These are phyloP conservation scores for Cyclostephanos tholiformis DNA, from an alignment of 108 stramenopile species.

Conservation along the genomic window DNA sequence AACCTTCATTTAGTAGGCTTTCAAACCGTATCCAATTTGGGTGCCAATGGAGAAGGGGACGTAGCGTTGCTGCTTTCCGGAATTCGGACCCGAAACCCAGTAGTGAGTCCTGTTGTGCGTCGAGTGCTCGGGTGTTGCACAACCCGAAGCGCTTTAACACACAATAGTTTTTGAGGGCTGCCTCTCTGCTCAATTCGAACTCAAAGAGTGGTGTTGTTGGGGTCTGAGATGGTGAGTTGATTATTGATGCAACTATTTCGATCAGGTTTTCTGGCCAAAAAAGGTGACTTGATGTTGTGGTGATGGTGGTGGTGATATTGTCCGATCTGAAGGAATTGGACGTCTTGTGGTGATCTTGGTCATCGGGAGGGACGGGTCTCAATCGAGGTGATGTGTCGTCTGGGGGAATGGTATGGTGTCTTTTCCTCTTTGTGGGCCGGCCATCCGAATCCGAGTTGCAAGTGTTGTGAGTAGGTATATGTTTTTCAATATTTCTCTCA, in stretches of 20 bases:
- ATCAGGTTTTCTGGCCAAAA: neutral
- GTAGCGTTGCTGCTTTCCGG: neutral
- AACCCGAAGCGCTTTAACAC: neutral
- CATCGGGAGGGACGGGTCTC: neutral
- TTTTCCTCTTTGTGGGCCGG: no score
- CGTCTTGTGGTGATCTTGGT: neutral
- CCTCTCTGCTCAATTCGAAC: constrained; percentile 19
- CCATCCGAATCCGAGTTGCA: no score
- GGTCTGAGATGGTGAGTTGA: neutral
- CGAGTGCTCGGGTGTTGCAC: neutral
- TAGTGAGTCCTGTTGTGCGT: neutral
- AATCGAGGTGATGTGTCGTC: no score
- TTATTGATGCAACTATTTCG: neutral
- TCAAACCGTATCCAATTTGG: no score
- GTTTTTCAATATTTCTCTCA: no score
- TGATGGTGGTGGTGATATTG: neutral
- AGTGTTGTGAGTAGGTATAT: no score
- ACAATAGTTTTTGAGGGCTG: constrained; percentile 1
- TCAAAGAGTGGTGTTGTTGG: constrained; percentile 3
- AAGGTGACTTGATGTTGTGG: neutral
- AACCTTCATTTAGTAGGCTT: no score
- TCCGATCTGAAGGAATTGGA: no score
- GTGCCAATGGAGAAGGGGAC: no score
- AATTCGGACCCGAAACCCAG: neutral
- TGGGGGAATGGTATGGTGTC: no score